Evolutionary conservation across 2,329 filamentous ascomycete genomes (phyloP), one percentile per base, ranked within the genome.

Genomic region (Ramichloridium luteum): DNA sequence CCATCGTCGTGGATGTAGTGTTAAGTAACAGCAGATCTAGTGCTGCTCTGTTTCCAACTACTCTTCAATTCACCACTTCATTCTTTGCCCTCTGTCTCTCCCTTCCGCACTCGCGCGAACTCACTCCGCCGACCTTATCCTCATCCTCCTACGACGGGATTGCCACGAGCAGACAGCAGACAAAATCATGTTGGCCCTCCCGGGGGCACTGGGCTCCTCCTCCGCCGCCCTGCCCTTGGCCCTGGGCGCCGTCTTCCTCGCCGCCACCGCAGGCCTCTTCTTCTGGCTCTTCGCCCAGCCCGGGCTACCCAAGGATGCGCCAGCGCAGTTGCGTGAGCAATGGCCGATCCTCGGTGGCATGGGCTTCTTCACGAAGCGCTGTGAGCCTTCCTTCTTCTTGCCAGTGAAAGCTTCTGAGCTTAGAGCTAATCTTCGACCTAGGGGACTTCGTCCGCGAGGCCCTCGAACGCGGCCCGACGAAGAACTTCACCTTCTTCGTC

Each of bases 401-500:
- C n/a, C n/a, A n/a, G n/a, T n/a, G n/a, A n/a, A n/a, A n/a, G n/a
- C n/a, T n/a, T n/a, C n/a, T n/a, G n/a, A n/a, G n/a, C n/a, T n/a
- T n/a, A n/a, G 15, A n/a, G 20, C 20, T n/a, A 23, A 23, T 23
- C 20, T 23, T 23, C n/a, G 8, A 23, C 20, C n/a, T n/a, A 23
- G 20, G 20, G 48, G 57, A 62, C 15, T 70, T 67, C 43, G 58
- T 60, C 32, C 43, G 42, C 12, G 35, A 55, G n/a, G 53, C 54
- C 6, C 41, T 42, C 5, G 40, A 39, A 10, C 38, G 50, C 5
- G 55, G 55, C 1, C 31, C 40, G 4, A 58, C 54, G 1, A 62
- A 63, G 15, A 62, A 62, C 29, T 70, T 68, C 40, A 61, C 56
- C 31, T 70, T 68, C 42, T 61, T 61, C 39, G 59, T 62, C 3